phyloP scores from a whole-genome alignment of 805 yeast species.

The Zygosaccharomyces bailii region DNA sequence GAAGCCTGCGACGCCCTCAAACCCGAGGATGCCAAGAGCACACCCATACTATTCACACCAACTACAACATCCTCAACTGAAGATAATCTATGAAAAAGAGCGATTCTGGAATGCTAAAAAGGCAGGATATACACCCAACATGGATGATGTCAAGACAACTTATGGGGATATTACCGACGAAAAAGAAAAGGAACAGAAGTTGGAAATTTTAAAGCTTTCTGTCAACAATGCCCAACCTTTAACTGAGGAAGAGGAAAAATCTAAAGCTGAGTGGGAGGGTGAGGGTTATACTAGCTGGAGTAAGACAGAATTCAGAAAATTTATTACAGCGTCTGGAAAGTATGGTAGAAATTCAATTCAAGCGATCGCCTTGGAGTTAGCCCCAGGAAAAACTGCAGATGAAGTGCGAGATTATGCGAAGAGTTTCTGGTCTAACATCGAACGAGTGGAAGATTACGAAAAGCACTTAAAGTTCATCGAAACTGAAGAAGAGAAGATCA shows the following conservation, averaged over 20 bases:
- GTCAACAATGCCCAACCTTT: constrained; percentile 74
- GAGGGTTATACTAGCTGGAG: constrained; percentile 83
- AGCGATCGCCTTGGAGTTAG: constrained; percentile 70
- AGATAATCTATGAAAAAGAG: constrained; percentile 77
- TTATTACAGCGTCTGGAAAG: constrained; percentile 68
- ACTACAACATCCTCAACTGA: constrained; percentile 73
- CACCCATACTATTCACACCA: constrained; percentile 85
- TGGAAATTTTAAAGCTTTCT: constrained; percentile 63
- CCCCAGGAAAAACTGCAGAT: constrained; percentile 70
- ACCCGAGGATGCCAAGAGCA: constrained; percentile 83
- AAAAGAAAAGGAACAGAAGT: constrained; percentile 44
- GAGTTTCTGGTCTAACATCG: constrained; percentile 76
- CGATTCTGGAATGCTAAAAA: constrained; percentile 70
- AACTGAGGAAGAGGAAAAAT: constrained; percentile 73
- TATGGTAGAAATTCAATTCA: constrained; percentile 74
- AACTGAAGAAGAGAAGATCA: constrained; percentile 80
- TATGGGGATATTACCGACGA: constrained; percentile 40
- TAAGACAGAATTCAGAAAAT: constrained; percentile 81
- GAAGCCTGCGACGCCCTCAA: constrained; percentile 46
- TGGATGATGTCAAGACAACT: constrained; percentile 48
- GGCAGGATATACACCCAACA: constrained; percentile 60
- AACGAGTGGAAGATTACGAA: constrained; percentile 86
- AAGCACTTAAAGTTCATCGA: constrained; percentile 77
- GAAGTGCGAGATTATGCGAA: constrained; percentile 76
- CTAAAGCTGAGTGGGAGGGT: constrained; percentile 53